Conservation (phyloP, 768 basidiomycete genomes). For the Chalciporus pseudorubinellus region DNA sequence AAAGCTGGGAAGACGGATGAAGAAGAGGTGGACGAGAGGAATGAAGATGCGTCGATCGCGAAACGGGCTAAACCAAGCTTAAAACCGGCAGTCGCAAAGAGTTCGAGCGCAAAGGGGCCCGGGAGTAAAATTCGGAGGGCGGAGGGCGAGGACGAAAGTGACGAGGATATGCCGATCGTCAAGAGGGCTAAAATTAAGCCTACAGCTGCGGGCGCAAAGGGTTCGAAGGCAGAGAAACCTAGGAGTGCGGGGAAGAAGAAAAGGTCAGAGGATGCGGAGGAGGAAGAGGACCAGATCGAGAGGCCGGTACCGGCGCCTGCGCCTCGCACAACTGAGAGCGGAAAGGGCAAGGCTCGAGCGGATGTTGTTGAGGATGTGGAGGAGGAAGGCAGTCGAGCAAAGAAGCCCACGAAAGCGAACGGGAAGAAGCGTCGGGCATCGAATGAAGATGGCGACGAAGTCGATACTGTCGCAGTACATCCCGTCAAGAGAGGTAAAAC, state of each 20-base stretch:
- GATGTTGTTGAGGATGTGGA: neutral
- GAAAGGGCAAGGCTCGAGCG: too few relatives aligned
- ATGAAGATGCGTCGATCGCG: too few relatives aligned
- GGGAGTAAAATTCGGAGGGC: too few relatives aligned
- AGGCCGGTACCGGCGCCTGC: neutral
- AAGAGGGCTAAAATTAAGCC: neutral
- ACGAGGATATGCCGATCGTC: conserved; percentile 1
- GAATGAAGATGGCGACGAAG: conserved; percentile 6
- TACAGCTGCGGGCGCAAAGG: neutral
- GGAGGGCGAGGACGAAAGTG: conserved; percentile 2
- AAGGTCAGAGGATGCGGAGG: neutral
- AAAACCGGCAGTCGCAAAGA: neutral
- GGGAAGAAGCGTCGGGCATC: conserved; percentile 5
- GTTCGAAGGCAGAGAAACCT: neutral
- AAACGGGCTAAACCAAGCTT: neutral
- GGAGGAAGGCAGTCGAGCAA: neutral
- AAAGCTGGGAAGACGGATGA: neutral
- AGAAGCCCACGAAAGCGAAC: neutral
- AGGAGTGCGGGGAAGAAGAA: neutral
- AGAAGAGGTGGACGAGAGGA: neutral
- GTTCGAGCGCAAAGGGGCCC: neutral
- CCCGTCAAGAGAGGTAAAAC: conserved; percentile 19
- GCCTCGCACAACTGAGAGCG: neutral
- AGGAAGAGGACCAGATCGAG: neutral
- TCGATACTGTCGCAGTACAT: neutral